These are phyloP conservation scores for Kodamaea derodonti DNA, from an alignment of 1,139 yeast genomes.

Conservation along the genomic window DNA sequence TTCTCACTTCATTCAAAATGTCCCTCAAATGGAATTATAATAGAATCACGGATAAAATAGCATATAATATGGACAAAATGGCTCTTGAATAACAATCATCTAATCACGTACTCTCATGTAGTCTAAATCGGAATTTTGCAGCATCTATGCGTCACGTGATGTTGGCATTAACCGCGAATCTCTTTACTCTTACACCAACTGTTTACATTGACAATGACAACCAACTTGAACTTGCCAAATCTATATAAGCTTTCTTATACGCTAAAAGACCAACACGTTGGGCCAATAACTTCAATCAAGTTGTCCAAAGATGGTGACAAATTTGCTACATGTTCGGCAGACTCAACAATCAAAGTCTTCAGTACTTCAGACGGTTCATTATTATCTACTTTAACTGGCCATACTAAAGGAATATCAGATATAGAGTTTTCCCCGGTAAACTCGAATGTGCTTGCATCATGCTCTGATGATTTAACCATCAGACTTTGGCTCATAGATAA, in stretches of 20 bases:
- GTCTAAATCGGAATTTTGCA: no score
- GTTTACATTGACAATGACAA: no score
- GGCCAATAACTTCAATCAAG: slow-evolving; percentile 42
- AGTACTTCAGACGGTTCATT: slow-evolving; percentile 24
- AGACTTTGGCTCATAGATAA: slow-evolving; percentile 64
- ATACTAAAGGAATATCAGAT: slow-evolving; percentile 65
- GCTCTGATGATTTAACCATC: slow-evolving; percentile 81
- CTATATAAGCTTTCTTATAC: slow-evolving; percentile 9
- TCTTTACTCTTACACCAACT: no score
- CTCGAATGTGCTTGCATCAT: slow-evolving; percentile 71
- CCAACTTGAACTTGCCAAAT: slow-evolving; percentile 5
- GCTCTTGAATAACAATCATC: no score
- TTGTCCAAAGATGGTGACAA: slow-evolving; percentile 62
- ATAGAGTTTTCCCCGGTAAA: slow-evolving; percentile 71
- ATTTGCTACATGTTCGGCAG: slow-evolving; percentile 55
- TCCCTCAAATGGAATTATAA: no score
- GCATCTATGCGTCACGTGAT: no score
- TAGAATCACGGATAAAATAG: no score
- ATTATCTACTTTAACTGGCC: slow-evolving; percentile 51
- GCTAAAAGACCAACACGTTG: slow-evolving; percentile 4
- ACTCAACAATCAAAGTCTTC: slow-evolving; percentile 40
- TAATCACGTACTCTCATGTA: no score
- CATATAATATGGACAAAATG: no score
- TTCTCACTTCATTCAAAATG: no score
- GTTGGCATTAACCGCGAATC: no score